Evolutionary conservation across 2,329 filamentous ascomycete species (phyloP).

Genomic region (Microsporum ferrugineum): DNA sequence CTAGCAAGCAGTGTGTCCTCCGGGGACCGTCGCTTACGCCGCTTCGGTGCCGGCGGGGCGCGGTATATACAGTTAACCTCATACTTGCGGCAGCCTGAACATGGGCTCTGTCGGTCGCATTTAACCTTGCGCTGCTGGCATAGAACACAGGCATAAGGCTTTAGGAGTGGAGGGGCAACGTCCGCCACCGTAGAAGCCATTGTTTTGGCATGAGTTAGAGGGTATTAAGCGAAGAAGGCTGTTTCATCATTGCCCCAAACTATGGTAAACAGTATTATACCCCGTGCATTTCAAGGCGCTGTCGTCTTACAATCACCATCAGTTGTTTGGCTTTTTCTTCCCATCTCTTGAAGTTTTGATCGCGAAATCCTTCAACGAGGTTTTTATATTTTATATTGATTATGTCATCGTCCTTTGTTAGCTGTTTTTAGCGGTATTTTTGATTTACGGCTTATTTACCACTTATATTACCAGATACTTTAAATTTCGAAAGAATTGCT

Average conservation of each 20-base stretch:
- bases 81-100: conserved; percentile 55
- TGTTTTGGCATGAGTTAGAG: not conserved
- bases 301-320: not conserved
- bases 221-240: not conserved
- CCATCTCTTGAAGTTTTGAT: too few relatives aligned
- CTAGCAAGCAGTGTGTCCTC: not conserved
- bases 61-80: conserved; percentile 45
- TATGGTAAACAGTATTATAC: not conserved
- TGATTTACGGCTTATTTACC: too few relatives aligned
- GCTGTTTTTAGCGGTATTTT: too few relatives aligned
- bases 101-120: conserved; percentile 62
- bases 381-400: too few relatives aligned
- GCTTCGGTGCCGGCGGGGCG: conserved; percentile 1
- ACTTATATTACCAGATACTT: too few relatives aligned
- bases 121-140: conserved; percentile 68
- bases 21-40: not conserved
- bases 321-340: too few relatives aligned
- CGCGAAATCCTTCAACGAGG: too few relatives aligned
- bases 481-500: too few relatives aligned
- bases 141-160: conserved; percentile 45
- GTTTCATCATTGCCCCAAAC: not conserved
- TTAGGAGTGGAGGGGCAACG: not conserved
- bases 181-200: not conserved
- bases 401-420: too few relatives aligned
- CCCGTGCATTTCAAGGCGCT: not conserved